Conservation (phyloP, 768 basidiomycete genomes). For the Pholiota conissans region DNA sequence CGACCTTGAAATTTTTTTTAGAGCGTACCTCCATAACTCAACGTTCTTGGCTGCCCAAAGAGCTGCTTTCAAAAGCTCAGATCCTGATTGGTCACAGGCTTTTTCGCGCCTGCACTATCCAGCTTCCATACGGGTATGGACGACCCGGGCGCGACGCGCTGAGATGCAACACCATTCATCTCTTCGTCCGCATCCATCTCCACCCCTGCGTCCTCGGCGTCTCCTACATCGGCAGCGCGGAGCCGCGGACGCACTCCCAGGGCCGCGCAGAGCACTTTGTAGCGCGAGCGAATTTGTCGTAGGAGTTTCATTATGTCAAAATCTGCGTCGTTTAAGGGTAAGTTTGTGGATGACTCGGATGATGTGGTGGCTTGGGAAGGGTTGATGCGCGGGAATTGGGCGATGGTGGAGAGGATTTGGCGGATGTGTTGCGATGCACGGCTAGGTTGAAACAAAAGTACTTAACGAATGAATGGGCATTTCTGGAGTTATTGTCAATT, state of each 20-base stretch:
- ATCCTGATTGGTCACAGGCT: slow-evolving; percentile 11
- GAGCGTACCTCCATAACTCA: no score
- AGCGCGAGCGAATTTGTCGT: slow-evolving; percentile 83
- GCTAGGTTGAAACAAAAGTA: slow-evolving; percentile 30
- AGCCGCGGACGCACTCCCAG: slow-evolving; percentile 62
- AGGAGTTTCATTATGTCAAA: slow-evolving; percentile 78
- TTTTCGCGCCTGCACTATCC: slow-evolving; percentile 4
- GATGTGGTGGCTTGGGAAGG: slow-evolving; percentile 36
- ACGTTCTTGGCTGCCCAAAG: neutral
- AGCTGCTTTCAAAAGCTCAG: slow-evolving; percentile 2
- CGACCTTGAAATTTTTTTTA: no score
- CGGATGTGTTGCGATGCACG: slow-evolving; percentile 64
- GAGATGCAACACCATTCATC: neutral
- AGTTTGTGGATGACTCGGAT: slow-evolving; percentile 14
- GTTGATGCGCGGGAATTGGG: slow-evolving; percentile 77
- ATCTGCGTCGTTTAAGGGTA: slow-evolving; percentile 28
- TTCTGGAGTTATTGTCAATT: no score
- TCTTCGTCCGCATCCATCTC: slow-evolving; percentile 3
- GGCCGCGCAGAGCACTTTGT: slow-evolving; percentile 82
- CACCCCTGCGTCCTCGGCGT: slow-evolving; percentile 1
- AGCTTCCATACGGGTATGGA: slow-evolving; percentile 16
- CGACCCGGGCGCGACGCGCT: slow-evolving; percentile 16
- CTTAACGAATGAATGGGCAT: no score
- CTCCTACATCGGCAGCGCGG: slow-evolving; percentile 21
- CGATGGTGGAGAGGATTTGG: slow-evolving; percentile 69